A percentile compares a stretch with the other conserved stretches of the same genome.
These are phyloP conservation scores for Candida glucosophila DNA, from an alignment of 1,139 yeast genomes.

Conservation along the genomic window DNA sequence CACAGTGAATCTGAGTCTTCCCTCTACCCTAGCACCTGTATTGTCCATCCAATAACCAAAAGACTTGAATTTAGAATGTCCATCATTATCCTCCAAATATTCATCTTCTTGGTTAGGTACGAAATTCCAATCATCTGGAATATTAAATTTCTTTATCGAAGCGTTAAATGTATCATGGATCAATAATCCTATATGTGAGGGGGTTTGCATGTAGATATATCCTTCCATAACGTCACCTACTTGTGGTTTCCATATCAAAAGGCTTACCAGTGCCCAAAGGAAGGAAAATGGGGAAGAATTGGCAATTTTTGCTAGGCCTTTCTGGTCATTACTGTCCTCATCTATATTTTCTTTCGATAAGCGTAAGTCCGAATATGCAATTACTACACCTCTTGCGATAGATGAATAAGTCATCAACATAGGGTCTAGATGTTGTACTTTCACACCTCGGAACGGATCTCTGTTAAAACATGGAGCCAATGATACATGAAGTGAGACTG, in stretches of 20 bases:
- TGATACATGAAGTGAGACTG: constrained; percentile 67
- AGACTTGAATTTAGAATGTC: constrained; percentile 31
- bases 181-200: constrained; percentile 86
- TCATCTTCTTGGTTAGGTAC: constrained; percentile 71
- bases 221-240: constrained; percentile 84
- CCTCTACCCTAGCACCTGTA: constrained; percentile 65
- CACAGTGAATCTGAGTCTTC: constrained; percentile 68
- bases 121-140: constrained; percentile 79
- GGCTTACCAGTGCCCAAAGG: constrained; percentile 78
- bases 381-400: constrained; percentile 71
- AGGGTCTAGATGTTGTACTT: constrained; percentile 83
- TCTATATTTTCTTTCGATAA: constrained; percentile 24
- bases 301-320: constrained; percentile 59
- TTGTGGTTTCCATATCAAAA: constrained; percentile 83
- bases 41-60: constrained; percentile 85
- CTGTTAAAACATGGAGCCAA: constrained; percentile 72
- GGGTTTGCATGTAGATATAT: constrained; percentile 82
- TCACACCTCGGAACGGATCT: constrained; percentile 69
- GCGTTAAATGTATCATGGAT: constrained; percentile 94
- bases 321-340: constrained; percentile 13
- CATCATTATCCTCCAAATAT: constrained; percentile 12
- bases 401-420: constrained; percentile 75
- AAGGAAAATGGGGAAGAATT: constrained; percentile 85
- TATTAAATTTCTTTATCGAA: constrained; percentile 72
- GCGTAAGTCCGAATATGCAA: constrained; percentile 63